Conservation (phyloP, 2,329 filamentous ascomycete genomes). For the Drechslerella dactyloides region DNA sequence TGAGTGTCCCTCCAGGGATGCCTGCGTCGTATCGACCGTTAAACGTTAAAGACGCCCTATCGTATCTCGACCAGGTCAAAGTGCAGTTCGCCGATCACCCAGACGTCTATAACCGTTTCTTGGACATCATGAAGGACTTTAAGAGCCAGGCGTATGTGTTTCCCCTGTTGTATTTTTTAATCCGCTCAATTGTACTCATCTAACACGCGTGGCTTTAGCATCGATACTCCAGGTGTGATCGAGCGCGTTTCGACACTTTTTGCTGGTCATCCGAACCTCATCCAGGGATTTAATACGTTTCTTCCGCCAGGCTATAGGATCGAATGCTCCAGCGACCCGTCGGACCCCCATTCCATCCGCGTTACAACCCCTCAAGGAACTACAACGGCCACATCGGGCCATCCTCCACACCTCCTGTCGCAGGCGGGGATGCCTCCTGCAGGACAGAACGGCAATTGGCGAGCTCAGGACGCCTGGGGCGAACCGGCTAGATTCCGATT, state of each 20-base stretch:
- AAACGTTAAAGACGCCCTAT: slow-evolving; percentile 77
- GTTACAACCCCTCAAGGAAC: slow-evolving; percentile 97
- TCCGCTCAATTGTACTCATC: slow-evolving; percentile 15
- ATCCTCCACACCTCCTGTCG: slow-evolving; percentile 52
- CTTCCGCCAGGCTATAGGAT: slow-evolving; percentile 94
- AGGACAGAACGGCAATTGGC: slow-evolving; percentile 36
- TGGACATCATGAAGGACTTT: slow-evolving; percentile 99
- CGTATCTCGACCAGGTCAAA: slow-evolving; percentile 97
- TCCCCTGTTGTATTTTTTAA: slow-evolving; percentile 39
- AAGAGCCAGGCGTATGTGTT: slow-evolving; percentile 86
- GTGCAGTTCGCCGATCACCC: slow-evolving; percentile 96
- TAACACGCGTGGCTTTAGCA: slow-evolving; percentile 62
- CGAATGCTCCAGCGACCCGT: slow-evolving; percentile 67
- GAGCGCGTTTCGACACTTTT: slow-evolving; percentile 95
- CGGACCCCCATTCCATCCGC: slow-evolving; percentile 66
- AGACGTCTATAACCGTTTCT: slow-evolving; percentile 93
- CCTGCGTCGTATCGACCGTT: slow-evolving; percentile 40
- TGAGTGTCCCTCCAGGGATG: slow-evolving; percentile 51
- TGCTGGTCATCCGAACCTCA: slow-evolving; percentile 90
- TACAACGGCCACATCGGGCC: slow-evolving; percentile 57
- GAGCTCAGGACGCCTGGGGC: slow-evolving; percentile 34
- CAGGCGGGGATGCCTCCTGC: slow-evolving; percentile 39
- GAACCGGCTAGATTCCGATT: slow-evolving; percentile 34
- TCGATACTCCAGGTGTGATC: slow-evolving; percentile 96
- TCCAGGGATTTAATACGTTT: slow-evolving; percentile 98